phyloP scores from a whole-genome alignment of 768 basidiomycete genomes.

The Tulasnella sp. region DNA sequence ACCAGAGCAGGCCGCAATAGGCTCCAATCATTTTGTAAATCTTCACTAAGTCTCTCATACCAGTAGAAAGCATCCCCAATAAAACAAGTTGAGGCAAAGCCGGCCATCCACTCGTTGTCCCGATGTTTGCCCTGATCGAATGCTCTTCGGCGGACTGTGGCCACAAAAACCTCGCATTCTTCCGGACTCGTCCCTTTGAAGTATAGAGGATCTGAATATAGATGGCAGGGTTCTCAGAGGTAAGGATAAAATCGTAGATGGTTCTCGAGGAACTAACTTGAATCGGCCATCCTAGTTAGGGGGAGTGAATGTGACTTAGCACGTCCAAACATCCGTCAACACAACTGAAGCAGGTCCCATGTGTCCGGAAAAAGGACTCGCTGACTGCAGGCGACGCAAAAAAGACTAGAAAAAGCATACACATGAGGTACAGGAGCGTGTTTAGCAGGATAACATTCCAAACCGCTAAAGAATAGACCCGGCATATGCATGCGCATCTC shows the following conservation, averaged over 20 bases:
- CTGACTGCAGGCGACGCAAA: too few species aligned
- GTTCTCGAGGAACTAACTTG: background rate
- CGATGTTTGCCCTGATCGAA: background rate
- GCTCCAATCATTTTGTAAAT: background rate
- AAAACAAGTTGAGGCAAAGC: background rate
- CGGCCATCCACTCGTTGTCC: conserved; percentile 6
- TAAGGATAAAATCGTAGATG: background rate
- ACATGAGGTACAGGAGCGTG: too few species aligned
- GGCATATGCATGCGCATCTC: too few species aligned
- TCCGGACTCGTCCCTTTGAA: background rate
- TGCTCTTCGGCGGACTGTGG: background rate
- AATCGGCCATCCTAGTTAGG: background rate
- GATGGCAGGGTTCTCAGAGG: background rate
- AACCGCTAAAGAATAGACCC: too few species aligned
- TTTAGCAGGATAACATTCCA: too few species aligned
- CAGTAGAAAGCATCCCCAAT: conserved; percentile 9
- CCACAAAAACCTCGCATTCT: background rate
- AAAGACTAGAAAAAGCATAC: too few species aligned
- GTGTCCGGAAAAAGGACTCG: too few species aligned
- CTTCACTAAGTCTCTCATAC: background rate
- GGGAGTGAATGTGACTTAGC: too few species aligned
- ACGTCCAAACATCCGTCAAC: too few species aligned
- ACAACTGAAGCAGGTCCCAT: too few species aligned
- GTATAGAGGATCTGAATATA: background rate
- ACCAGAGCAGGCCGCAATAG: background rate